Evolutionary conservation across 2,329 filamentous ascomycete species (phyloP), one percentile per base, ranked within the genome.

Genomic region (Fusarium penzigii): DNA sequence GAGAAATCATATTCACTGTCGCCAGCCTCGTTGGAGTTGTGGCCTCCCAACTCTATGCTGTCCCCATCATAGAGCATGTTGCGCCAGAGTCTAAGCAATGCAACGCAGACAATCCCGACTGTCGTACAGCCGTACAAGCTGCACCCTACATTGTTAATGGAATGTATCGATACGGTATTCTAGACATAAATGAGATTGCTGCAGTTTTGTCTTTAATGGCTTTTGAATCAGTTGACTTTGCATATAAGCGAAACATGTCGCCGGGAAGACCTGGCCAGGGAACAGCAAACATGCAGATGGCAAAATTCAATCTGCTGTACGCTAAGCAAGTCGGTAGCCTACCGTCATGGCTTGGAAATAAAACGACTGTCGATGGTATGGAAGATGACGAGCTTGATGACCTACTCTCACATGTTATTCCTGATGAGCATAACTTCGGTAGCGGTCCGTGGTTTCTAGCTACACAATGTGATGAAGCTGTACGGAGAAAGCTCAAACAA

Each of bases 171-270:
- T 87, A 90, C 75, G 58, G 68, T 3, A 74, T 92, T 61, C 77
- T 71, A 44, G 68, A 69, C 34, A 71, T 73, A 17, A 80, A 77
- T 17, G 82, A 87, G 62, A 85, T 88, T 65, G 89, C 89, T 7
- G 89, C 86, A 17, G 70, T 92, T 14, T 66, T 94, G 41, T 78
- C 85, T 12, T 76, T 91, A 64, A 87, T 90, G 74, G 82, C 86
- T 11, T 86, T 85, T 66, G 91, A 95, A 73, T 84, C 82, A 2
- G 83, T 52, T 17, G 78, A 86, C 56, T 89, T 92, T 73, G 78
- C 81, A 63, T 92, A 83, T 78, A 89, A 87, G 71, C 80, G 78
- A 68, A 90, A 92, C 72, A 75, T 85, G 62, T 58, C 48, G 32
- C 73, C 75, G 56, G 80, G 78, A n/a, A 65, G 72, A 0, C 78